phyloP scores from a whole-genome alignment of 164 flowering plant species.

The Chloranthus sessilifolius region DNA sequence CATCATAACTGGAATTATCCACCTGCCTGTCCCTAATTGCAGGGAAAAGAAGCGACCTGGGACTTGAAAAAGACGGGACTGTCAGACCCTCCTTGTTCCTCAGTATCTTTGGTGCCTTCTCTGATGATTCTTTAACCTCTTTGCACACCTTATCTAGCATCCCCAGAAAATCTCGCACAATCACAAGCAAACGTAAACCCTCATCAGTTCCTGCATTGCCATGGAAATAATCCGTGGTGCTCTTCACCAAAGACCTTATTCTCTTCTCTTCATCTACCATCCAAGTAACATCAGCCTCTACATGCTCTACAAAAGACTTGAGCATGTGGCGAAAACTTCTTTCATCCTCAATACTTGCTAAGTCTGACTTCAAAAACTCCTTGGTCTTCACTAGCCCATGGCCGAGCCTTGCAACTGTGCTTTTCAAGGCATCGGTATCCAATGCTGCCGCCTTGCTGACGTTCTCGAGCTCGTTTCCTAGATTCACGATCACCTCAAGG shows the following conservation, averaged over 20 bases:
- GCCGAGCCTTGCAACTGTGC: constrained; percentile 50
- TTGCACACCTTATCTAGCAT: constrained; percentile 72
- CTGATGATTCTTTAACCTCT: constrained; percentile 45
- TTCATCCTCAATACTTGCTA: constrained; percentile 37
- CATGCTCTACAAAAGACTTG: constrained; percentile 54
- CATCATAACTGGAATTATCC: constrained; percentile 48
- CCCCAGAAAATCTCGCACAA: constrained; percentile 74
- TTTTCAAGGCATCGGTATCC: constrained; percentile 64
- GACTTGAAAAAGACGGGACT: constrained; percentile 27
- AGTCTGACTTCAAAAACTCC: constrained; percentile 49
- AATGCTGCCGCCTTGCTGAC: constrained; percentile 74
- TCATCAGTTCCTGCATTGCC: constrained; percentile 81
- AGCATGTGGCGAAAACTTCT: constrained; percentile 47
- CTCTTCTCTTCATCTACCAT: constrained; percentile 77
- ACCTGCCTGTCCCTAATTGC: constrained; percentile 38
- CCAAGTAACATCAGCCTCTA: constrained; percentile 51
- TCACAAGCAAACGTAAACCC: constrained; percentile 68
- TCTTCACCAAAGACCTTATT: constrained; percentile 63
- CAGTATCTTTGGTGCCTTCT: constrained; percentile 24
- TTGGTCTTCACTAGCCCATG: constrained; percentile 31
- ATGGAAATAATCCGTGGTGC: constrained; percentile 86
- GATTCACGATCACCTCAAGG: constrained; percentile 68
- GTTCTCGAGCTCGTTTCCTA: constrained; percentile 62
- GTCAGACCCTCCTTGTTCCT: constrained; percentile 28
- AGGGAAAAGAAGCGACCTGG: constrained; percentile 45